Evolutionary conservation across 106 monocot species (phyloP).

Genomic region (Amphibolis antarctica): DNA sequence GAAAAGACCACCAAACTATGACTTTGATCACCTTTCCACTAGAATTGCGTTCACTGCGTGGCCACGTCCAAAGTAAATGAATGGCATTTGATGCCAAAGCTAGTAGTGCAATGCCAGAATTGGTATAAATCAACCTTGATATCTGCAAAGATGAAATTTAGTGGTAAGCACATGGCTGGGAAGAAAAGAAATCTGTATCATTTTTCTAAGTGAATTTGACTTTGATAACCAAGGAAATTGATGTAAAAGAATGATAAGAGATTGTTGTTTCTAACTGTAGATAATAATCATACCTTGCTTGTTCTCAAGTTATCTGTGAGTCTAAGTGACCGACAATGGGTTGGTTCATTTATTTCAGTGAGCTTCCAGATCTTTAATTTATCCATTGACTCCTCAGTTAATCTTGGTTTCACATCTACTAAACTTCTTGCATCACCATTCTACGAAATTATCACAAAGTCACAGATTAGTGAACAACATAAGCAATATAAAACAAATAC

Average conservation of each 20-base stretch:
- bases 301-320: conserved; percentile 55
- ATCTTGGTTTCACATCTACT: conserved; percentile 58
- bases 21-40: conserved; percentile 34
- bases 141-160: conserved; percentile 17
- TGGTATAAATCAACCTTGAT: conserved; percentile 46
- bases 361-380: conserved; percentile 78
- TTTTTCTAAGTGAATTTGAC: neutral
- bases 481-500: too few species aligned
- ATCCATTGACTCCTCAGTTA: conserved; percentile 54
- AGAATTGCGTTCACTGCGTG: conserved; percentile 47
- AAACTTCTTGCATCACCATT: conserved; percentile 60
- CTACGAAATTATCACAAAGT: conserved; percentile 14
- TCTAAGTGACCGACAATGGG: conserved; percentile 62
- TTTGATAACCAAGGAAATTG: neutral
- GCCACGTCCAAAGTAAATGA: conserved; percentile 61
- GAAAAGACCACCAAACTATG: neutral
- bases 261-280: neutral
- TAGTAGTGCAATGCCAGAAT: conserved; percentile 44
- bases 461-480: too few species aligned
- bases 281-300: conserved; percentile 41
- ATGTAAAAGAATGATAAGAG: neutral
- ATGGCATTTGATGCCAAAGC: conserved; percentile 49
- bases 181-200: neutral
- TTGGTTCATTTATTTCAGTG: conserved; percentile 62
- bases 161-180: neutral